phyloP scores from a whole-genome alignment of 495 filamentous ascomycete genomes.

The Aspergillus wentii region DNA sequence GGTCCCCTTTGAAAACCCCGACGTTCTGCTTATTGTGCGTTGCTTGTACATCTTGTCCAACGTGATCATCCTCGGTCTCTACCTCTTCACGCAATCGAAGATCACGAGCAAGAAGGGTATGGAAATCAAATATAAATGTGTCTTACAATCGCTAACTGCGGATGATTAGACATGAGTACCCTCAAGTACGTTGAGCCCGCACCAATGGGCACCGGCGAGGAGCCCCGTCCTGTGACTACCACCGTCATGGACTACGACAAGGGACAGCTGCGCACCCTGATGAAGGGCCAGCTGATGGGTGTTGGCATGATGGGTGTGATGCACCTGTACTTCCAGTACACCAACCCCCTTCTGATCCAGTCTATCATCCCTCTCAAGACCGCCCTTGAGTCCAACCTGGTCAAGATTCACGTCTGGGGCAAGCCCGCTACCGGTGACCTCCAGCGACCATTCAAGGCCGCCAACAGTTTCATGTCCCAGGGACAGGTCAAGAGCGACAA shows the following conservation, averaged over 20 bases:
- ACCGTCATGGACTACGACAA: conserved; percentile 92
- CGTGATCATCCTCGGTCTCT: conserved; percentile 76
- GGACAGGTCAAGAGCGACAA: conserved; percentile 87
- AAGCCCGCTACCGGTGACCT: conserved; percentile 87
- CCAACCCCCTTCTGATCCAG: conserved; percentile 97
- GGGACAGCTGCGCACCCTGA: conserved; percentile 72
- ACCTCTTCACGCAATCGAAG: conserved; percentile 72
- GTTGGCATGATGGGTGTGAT: conserved; percentile 97
- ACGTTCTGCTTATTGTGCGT: conserved; percentile 78
- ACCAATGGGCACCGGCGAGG: conserved; percentile 84
- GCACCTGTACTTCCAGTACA: conserved; percentile 99
- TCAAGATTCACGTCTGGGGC: conserved; percentile 92
- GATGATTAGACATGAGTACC: conserved; percentile 95
- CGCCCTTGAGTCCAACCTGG: conserved; percentile 87
- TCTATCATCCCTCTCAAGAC: conserved; percentile 96
- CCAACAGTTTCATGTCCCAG: conserved; percentile 72
- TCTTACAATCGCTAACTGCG: no score
- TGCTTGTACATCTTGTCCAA: conserved; percentile 82
- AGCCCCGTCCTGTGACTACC: conserved; percentile 91
- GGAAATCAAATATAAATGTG: no score
- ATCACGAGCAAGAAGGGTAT: conserved; percentile 96
- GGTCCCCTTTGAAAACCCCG: conserved; percentile 89
- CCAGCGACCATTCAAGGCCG: conserved; percentile 90
- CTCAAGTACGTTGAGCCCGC: conserved; percentile 97
- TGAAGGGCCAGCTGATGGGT: conserved; percentile 88